phyloP scores from a whole-genome alignment of 2,329 filamentous ascomycete genomes.

The Aspergillus thermomutatus region DNA sequence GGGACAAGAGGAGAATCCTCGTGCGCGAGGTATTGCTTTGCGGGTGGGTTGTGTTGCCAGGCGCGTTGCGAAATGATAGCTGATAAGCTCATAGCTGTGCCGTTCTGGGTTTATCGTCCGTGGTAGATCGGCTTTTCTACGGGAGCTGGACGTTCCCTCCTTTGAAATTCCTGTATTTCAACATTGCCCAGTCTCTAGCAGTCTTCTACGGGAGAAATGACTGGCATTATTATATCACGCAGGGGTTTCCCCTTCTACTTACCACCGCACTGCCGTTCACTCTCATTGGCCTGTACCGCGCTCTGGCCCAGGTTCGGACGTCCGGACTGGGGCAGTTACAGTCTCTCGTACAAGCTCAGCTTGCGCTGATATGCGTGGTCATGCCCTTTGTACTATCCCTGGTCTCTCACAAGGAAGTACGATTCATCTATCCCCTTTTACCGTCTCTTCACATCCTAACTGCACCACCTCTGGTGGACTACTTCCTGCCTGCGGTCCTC shows the following conservation, averaged over 20 bases:
- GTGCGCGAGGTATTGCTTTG: slow-evolving; percentile 64
- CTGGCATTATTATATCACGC: slow-evolving; percentile 88
- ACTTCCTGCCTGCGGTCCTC: slow-evolving; percentile 55
- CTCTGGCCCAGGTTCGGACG: slow-evolving; percentile 38
- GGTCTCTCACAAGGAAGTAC: slow-evolving; percentile 93
- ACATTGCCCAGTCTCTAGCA: slow-evolving; percentile 80
- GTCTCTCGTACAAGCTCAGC: slow-evolving; percentile 47
- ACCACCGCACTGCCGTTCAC: slow-evolving; percentile 80
- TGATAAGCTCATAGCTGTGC: slow-evolving; percentile 41
- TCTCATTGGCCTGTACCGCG: slow-evolving; percentile 59
- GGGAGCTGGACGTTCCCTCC: slow-evolving; percentile 84
- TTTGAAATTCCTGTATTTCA: slow-evolving; percentile 84
- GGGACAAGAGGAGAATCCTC: slow-evolving; percentile 49
- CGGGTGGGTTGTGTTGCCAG: slow-evolving; percentile 30
- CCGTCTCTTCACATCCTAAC: slow-evolving; percentile 81
- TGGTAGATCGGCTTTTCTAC: slow-evolving; percentile 77
- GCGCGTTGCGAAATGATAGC: background rate
- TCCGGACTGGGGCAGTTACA: slow-evolving; percentile 28
- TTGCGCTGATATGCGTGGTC: slow-evolving; percentile 58
- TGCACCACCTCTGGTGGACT: slow-evolving; percentile 62
- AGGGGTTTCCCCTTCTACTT: slow-evolving; percentile 82
- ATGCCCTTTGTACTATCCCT: slow-evolving; percentile 66
- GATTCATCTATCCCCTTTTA: slow-evolving; percentile 91
- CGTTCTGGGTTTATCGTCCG: slow-evolving; percentile 61
- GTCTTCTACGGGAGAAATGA: slow-evolving; percentile 90